Conservation (phyloP, 345 rosid species). For the Gynandropsis gynandra region DNA sequence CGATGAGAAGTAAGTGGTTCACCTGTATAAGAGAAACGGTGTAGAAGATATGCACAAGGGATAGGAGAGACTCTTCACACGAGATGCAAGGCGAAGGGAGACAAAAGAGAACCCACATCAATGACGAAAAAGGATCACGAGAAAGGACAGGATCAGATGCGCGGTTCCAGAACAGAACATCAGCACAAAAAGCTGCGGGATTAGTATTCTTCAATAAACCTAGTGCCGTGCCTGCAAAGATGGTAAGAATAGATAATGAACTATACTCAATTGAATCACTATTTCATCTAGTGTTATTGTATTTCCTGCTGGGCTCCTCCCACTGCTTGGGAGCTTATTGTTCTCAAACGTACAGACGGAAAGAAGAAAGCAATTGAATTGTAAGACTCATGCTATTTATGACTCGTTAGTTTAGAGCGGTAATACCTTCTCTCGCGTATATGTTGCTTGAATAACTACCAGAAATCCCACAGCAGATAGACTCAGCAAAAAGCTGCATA, state of each 20-base stretch:
- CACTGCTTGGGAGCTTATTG: too few relatives aligned
- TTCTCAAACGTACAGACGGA: too few relatives aligned
- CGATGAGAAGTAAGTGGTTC: conserved; percentile 20
- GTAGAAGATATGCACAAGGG: conserved; percentile 82
- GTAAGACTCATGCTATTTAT: too few relatives aligned
- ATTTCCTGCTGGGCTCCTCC: too few relatives aligned
- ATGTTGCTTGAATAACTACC: conserved; percentile 30
- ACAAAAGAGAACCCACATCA: conserved; percentile 92
- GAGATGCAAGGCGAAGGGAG: conserved; percentile 79
- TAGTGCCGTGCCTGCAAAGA: conserved; percentile 41
- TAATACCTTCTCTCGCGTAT: conserved; percentile 40
- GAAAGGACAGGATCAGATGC: conserved; percentile 77
- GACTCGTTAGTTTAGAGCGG: conserved; percentile 4
- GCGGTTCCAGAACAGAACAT: conserved; percentile 59
- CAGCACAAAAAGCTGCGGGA: conserved; percentile 36
- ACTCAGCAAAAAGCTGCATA: conserved; percentile 67
- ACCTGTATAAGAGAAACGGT: conserved; percentile 75
- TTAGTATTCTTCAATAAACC: conserved; percentile 40
- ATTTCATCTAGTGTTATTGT: too few relatives aligned
- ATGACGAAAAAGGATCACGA: conserved; percentile 89
- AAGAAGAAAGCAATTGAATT: too few relatives aligned
- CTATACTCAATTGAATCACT: conserved; percentile 13
- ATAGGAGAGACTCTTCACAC: conserved; percentile 64
- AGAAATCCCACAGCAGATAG: conserved; percentile 58
- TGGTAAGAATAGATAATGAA: too few relatives aligned